Evolutionary conservation across 306 rosid genomes (phyloP), one percentile per base, ranked within the genome.

Genomic region (Quercus parvula): DNA sequence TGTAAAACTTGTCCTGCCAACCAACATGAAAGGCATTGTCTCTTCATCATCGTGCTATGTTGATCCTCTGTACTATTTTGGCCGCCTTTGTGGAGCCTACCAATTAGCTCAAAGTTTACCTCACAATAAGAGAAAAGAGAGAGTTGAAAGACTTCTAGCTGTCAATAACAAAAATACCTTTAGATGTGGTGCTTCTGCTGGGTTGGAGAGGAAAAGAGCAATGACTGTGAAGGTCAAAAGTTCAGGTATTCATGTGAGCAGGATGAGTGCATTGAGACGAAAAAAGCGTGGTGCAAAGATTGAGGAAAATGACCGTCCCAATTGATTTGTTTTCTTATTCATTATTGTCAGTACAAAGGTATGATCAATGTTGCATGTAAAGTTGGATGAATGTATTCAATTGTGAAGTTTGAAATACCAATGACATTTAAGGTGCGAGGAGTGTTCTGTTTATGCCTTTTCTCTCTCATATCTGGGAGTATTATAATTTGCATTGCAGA

Each of bases 221-320:
- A 81, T 70, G 75, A 66, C 79, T 71, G 31, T 33, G 71, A 87
- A 81, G 84, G 73, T 25, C 4, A 85, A 81, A 69, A 56, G 70
- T 77, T 33, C 75, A 7, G 80, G 90, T 5, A 68, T 76, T 69
- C 91, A 63, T 71, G 4, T 35, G 81, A 78, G 90, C 77, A 77
- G 85, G 81, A 83, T 84, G 54, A 84, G 85, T 54, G 78, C 82
- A 54, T 56, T 80, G 72, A 83, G 91, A 81, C 85, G 84, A 79
- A 78, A 30, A 56, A 72, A 67, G 27, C 83, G 88, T 25, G 92
- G 97, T 52, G 94, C 88, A 14, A 86, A 86, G 82, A 84, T 90
- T 76, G 22, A 28, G 18, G 90, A 82, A 35, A 30, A 69, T 75
- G 74, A 79, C 61, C 73, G 74, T 75, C 73, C 72, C 44, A 85